Conservation (phyloP, 768 basidiomycete species). For the Galerina sulciceps region DNA sequence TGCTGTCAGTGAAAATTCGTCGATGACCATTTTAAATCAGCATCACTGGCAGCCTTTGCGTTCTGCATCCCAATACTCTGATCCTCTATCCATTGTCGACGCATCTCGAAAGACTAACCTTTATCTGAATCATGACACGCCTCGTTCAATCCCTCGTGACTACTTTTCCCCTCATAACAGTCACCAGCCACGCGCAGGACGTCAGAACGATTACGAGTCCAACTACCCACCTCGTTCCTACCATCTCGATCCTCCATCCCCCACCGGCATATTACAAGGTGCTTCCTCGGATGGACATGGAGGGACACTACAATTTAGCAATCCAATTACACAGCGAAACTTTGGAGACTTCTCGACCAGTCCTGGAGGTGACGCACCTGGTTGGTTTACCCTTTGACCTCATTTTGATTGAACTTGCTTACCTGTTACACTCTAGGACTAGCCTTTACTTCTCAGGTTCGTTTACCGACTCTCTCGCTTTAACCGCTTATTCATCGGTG, state of each 20-base stretch:
- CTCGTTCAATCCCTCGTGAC: not conserved
- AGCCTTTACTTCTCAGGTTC: too few relatives aligned
- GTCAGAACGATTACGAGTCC: not conserved
- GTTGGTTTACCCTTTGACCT: not conserved
- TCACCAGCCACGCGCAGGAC: not conserved
- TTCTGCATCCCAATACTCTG: too few relatives aligned
- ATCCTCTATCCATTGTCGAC: too few relatives aligned
- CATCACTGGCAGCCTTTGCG: too few relatives aligned
- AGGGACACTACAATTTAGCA: not conserved
- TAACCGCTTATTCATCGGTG: not conserved
- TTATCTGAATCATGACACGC: too few relatives aligned
- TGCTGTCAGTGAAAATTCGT: not conserved
- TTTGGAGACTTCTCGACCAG: too few relatives aligned
- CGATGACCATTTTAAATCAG: not conserved
- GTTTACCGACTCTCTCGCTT: too few relatives aligned
- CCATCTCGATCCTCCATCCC: not conserved
- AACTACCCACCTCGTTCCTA: not conserved
- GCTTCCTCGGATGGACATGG: not conserved
- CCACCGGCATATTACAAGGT: not conserved
- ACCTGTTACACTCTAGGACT: too few relatives aligned
- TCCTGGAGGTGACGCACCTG: too few relatives aligned
- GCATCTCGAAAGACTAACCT: too few relatives aligned
- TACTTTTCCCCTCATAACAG: too few relatives aligned
- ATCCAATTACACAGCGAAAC: too few relatives aligned
- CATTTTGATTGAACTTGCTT: not conserved